Conservation (phyloP, 106 monocot genomes). For the Dendrobium catenatum region DNA sequence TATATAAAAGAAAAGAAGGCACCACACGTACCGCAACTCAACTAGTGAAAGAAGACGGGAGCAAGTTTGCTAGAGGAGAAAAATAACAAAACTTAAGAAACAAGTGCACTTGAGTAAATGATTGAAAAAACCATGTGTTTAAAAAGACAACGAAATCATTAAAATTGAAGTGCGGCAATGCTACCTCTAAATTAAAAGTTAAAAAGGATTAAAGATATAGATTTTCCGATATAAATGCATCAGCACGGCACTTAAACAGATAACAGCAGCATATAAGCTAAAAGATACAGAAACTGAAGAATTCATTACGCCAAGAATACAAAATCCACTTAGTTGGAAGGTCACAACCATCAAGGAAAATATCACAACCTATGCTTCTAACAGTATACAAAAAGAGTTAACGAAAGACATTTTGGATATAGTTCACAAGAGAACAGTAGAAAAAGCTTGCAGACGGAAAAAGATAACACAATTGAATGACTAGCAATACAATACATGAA, state of each 20-base stretch:
- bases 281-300: background rate
- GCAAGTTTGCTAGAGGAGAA: background rate
- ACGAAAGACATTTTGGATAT: background rate
- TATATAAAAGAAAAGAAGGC: slow-evolving; percentile 4
- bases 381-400: background rate
- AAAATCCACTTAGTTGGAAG: background rate
- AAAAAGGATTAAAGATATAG: too few species aligned
- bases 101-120: background rate
- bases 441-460: background rate
- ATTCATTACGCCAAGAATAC: background rate
- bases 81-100: background rate
- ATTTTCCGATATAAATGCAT: background rate
- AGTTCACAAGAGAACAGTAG: background rate
- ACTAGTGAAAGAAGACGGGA: background rate
- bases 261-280: background rate
- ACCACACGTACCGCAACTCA: background rate
- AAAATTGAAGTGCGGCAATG: background rate
- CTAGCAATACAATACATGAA: background rate
- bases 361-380: background rate
- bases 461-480: background rate
- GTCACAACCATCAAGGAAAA: background rate
- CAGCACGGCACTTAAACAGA: background rate
- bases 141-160: background rate
- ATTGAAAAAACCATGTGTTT: background rate
- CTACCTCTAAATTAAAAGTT: background rate